Conservation (phyloP, 148 eudicot species). For the Cornus suecica region DNA sequence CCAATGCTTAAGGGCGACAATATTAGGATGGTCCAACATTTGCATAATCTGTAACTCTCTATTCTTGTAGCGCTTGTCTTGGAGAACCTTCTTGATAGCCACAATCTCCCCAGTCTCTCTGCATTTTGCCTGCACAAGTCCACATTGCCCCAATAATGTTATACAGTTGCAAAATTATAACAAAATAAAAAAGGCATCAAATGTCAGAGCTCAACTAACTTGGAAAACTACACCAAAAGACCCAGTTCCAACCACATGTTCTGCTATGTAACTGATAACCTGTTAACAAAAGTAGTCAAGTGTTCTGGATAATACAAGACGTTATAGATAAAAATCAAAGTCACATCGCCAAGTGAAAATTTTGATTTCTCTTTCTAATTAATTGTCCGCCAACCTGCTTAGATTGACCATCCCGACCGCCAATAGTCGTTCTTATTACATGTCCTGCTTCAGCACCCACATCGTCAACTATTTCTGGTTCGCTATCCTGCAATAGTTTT, state of each 20-base stretch:
- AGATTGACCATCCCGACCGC: constrained; percentile 94
- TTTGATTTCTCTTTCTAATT: neutral
- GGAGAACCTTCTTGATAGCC: constrained; percentile 98
- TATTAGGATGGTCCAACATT: constrained; percentile 97
- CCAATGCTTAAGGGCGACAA: constrained; percentile 93
- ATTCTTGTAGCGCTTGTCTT: constrained; percentile 99
- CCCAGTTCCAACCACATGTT: constrained; percentile 98
- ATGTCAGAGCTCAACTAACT: constrained; percentile 36
- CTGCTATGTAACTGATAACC: constrained; percentile 88
- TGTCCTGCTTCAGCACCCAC: constrained; percentile 98
- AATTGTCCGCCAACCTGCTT: constrained; percentile 64
- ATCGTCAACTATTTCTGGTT: constrained; percentile 82
- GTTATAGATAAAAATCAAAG: constrained; percentile 14
- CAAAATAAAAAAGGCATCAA: neutral
- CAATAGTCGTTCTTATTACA: constrained; percentile 77
- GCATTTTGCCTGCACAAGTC: constrained; percentile 76
- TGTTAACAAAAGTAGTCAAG: constrained; percentile 35
- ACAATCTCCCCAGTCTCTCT: constrained; percentile 98
- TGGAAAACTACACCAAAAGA: constrained; percentile 98
- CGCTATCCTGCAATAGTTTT: constrained; percentile 69
- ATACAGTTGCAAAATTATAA: constrained; percentile 1
- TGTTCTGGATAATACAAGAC: constrained; percentile 10
- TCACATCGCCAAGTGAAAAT: neutral
- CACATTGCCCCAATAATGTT: neutral
- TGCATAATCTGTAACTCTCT: constrained; percentile 99